A percentile compares a stretch with the other conserved stretches of the same genome.
Conservation (phyloP, 495 filamentous ascomycete species). For the Neurospora terricola region DNA sequence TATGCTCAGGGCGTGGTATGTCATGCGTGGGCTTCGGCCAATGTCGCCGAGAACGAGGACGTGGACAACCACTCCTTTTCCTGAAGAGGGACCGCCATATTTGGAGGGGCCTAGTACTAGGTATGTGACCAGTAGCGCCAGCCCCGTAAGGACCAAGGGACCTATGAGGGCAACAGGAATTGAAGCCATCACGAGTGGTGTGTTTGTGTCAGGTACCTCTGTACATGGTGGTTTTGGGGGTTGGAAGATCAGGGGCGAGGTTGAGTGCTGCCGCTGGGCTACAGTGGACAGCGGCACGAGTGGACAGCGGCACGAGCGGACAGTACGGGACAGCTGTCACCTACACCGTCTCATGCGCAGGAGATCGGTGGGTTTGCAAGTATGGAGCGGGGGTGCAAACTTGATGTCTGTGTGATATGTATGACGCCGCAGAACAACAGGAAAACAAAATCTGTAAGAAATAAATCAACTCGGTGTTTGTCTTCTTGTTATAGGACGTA, state of each 20-base stretch:
- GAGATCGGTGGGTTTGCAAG: background rate
- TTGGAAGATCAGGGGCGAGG: background rate
- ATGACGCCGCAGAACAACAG: background rate
- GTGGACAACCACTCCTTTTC: conserved; percentile 42
- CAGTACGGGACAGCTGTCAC: background rate
- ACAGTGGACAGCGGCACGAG: background rate
- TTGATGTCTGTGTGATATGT: background rate
- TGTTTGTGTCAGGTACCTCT: background rate
- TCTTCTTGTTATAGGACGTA: background rate
- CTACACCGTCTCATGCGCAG: background rate
- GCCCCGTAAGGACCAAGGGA: background rate
- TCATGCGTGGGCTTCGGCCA: conserved; percentile 93
- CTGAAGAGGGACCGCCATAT: conserved; percentile 13
- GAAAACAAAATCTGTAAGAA: background rate
- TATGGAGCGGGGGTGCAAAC: background rate
- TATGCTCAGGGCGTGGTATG: conserved; percentile 93
- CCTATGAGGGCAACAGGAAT: background rate
- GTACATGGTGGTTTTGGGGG: background rate
- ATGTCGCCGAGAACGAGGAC: conserved; percentile 98
- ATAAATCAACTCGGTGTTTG: background rate
- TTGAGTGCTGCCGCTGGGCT: background rate
- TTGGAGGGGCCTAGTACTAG: conserved; percentile 5
- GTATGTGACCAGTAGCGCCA: background rate
- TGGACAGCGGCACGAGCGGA: background rate
- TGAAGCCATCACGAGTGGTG: background rate